Base-by-base conservation (phyloP, 78 protist species). In the Dictyostelium purpureum region DNA sequence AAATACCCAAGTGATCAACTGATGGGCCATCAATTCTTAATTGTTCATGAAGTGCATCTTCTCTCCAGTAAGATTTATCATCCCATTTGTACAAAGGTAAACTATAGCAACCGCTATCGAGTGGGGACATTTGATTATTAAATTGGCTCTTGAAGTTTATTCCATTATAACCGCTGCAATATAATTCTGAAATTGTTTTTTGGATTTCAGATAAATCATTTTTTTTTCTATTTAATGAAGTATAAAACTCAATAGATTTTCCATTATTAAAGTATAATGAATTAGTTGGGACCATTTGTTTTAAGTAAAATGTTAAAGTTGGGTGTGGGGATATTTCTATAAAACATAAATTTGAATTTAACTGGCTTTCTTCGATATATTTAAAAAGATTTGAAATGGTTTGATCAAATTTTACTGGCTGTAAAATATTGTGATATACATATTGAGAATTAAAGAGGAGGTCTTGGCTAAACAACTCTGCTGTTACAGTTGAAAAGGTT, bases 261-360 rank as follows among this genome's bases (percentile, higher is more conserved):
- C 52, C 31, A 18, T 69, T n/a, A 2, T 12, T 69, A 31, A 16
- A 69, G 3, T 18, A 69, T 42, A 40, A 12, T 40, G 54, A 69
- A 40, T 28, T 21, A 31, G 10, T 35, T 73, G 24, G 24, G 2
- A 47, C 28, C 43, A 69, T 69, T 69, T 42, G 65, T 28, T 42
- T 47, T 31, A 73, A 37, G 37, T 76, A 76, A 11, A 18, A 37
- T 76, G 69, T 19, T 5, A 89, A 59, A 2, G 87, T 79, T 56
- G 88, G 85, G 45, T 89, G 94, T 49, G 94, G 87, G 28, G 77
- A 45, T 43, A 89, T 42, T 47, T 89, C 94, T 24, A 76, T n/a
- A 16, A 54, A 76, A 18, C 51, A 38, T 11, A 26, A 2, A 6
- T n/a, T 26, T 37, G 56, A 6, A 1, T 38, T 26, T 0, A 54